A percentile compares a stretch with the other conserved stretches of the same genome.
These are phyloP conservation scores for Pisolithus thermaeus DNA, from an alignment of 1,284 basidiomycete species.

Conservation along the genomic window DNA sequence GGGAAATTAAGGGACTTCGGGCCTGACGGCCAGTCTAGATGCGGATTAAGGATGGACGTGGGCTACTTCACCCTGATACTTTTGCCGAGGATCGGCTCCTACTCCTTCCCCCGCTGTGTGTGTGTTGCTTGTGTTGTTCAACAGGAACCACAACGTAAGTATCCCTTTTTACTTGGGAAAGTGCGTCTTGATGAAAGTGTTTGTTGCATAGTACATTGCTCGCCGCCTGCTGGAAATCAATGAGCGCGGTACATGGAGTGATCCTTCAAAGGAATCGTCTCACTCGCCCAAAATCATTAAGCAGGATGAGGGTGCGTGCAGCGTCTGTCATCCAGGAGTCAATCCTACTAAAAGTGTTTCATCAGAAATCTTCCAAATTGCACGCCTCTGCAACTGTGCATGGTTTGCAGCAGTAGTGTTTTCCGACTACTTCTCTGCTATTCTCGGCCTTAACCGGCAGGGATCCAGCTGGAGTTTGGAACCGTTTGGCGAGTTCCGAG, in stretches of 20 bases:
- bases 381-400: conserved; percentile 69
- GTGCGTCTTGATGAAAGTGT: not conserved
- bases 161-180: conserved; percentile 4
- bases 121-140: conserved; percentile 73
- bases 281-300: conserved; percentile 34
- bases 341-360: not conserved
- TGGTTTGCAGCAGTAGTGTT: conserved; percentile 73
- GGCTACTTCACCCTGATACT: conserved; percentile 60
- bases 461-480: conserved; percentile 68
- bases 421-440: conserved; percentile 71
- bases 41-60: conserved; percentile 58
- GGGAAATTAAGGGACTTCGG: not conserved
- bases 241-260: conserved; percentile 54
- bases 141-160: conserved; percentile 78
- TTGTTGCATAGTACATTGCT: conserved; percentile 64
- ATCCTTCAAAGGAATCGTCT: conserved; percentile 39
- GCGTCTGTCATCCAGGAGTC: not conserved
- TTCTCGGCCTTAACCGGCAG: conserved; percentile 65
- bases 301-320: conserved; percentile 55
- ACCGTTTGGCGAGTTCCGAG: conserved; percentile 65
- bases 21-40: conserved; percentile 16
- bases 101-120: conserved; percentile 75
- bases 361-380: conserved; percentile 70
- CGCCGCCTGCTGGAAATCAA: conserved; percentile 74
- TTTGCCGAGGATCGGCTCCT: conserved; percentile 78